These are phyloP conservation scores for Neurospora sp. DNA, from an alignment of 495 filamentous ascomycete genomes.

Conservation along the genomic window DNA sequence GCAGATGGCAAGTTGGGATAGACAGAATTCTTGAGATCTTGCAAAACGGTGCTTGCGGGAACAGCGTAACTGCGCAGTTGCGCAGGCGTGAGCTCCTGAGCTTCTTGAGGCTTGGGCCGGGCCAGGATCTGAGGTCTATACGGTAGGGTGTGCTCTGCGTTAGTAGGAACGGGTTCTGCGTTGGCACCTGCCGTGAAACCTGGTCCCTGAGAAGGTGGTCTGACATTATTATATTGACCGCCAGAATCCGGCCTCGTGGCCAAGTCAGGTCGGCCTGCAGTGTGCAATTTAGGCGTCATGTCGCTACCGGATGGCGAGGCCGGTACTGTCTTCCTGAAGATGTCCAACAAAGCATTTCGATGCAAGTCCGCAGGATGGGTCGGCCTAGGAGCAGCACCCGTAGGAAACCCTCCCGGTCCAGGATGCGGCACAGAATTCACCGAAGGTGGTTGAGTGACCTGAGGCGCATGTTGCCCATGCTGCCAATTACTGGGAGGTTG, in stretches of 20 bases:
- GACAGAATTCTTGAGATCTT: conserved; percentile 5
- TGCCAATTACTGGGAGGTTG: conserved; percentile 11
- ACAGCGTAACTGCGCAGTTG: conserved; percentile 12
- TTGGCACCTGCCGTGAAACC: conserved; percentile 18
- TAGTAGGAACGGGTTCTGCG: conserved; percentile 22
- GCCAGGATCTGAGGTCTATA: conserved; percentile 32
- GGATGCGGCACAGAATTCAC: neutral
- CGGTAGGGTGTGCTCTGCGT: conserved; percentile 31
- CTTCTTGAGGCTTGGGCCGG: conserved; percentile 22
- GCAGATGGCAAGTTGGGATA: conserved; percentile 14
- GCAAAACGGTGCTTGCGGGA: neutral
- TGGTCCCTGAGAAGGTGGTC: conserved; percentile 18
- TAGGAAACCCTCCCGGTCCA: neutral
- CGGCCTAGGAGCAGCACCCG: conserved; percentile 9
- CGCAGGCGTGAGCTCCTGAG: conserved; percentile 1
- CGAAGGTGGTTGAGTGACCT: conserved; percentile 2
- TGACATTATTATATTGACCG: conserved; percentile 8
- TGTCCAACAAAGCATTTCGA: conserved; percentile 33
- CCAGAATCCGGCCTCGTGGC: conserved; percentile 9
- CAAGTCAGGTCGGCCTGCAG: conserved; percentile 3
- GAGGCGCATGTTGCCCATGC: conserved; percentile 6
- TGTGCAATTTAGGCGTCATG: neutral
- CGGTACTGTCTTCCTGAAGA: conserved; percentile 37
- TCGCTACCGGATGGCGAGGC: conserved; percentile 17
- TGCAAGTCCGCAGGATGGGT: conserved; percentile 33